These are phyloP conservation scores for Metschnikowia proteae DNA, from an alignment of 805 yeast species.

Conservation along the genomic window DNA sequence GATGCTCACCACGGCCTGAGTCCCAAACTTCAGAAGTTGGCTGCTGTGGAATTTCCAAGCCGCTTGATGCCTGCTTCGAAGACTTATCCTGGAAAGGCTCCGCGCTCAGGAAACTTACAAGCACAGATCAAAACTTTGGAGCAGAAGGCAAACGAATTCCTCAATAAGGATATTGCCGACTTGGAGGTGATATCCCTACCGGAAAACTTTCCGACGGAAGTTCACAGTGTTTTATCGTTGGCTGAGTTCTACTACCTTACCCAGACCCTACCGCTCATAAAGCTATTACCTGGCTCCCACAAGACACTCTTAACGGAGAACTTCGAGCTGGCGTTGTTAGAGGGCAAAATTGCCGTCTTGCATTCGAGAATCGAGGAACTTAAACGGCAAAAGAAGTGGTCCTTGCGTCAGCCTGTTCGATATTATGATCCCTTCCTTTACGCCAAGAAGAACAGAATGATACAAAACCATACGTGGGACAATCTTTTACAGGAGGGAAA, in stretches of 20 bases:
- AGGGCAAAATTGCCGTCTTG: conserved; percentile 86
- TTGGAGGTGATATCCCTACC: conserved; percentile 39
- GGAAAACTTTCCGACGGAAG: conserved; percentile 39
- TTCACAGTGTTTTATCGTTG: conserved; percentile 51
- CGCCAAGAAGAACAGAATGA: conserved; percentile 19
- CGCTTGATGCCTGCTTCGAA: conserved; percentile 7
- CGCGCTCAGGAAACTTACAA: conserved; percentile 11
- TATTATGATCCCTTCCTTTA: conserved; percentile 61
- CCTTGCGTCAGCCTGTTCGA: conserved; percentile 76
- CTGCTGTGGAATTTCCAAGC: conserved; percentile 8
- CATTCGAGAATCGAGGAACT: conserved; percentile 90
- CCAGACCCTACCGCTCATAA: conserved; percentile 81
- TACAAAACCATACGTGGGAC: conserved; percentile 65
- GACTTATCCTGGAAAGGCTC: not conserved
- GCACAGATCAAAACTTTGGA: conserved; percentile 21
- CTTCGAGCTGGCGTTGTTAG: conserved; percentile 79
- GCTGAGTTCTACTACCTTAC: conserved; percentile 85
- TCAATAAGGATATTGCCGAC: conserved; percentile 26
- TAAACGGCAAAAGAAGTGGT: conserved; percentile 85
- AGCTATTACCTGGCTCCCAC: conserved; percentile 78
- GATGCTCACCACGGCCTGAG: not conserved
- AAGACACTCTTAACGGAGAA: conserved; percentile 82
- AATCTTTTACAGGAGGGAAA: conserved; percentile 68
- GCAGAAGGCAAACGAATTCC: conserved; percentile 22
- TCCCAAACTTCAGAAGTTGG: conserved; percentile 8